These are phyloP conservation scores for Trichoderma parareesei DNA, from an alignment of 495 filamentous ascomycete species.

Conservation along the genomic window DNA sequence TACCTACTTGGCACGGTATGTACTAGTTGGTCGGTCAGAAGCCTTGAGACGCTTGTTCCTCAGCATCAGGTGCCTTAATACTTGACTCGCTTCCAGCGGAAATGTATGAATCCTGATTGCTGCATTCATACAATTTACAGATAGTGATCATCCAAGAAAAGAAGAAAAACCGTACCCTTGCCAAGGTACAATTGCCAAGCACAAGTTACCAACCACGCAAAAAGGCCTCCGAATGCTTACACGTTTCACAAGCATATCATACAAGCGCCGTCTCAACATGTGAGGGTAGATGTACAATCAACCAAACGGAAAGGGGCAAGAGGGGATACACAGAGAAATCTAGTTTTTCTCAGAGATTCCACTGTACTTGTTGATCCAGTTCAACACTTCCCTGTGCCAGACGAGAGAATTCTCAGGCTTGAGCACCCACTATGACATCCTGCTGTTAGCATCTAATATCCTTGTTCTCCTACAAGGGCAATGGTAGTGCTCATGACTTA, in stretches of 20 bases:
- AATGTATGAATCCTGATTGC: too few relatives aligned
- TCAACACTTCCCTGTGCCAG: slow-evolving; percentile 84
- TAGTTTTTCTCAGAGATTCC: slow-evolving; percentile 36
- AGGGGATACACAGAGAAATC: background rate
- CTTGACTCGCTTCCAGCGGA: too few relatives aligned
- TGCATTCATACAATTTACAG: background rate
- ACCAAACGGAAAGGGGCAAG: background rate
- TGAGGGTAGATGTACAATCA: background rate
- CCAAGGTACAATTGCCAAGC: too few relatives aligned
- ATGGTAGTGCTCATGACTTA: slow-evolving; percentile 22
- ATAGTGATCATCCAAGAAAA: too few relatives aligned
- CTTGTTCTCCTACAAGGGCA: background rate
- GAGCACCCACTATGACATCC: slow-evolving; percentile 61
- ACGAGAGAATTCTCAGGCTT: slow-evolving; percentile 85
- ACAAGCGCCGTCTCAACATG: background rate
- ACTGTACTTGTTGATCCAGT: slow-evolving; percentile 80
- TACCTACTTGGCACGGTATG: too few relatives aligned
- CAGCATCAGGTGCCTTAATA: too few relatives aligned
- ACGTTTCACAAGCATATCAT: background rate
- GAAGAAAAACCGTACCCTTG: background rate
- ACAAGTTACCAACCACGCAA: background rate
- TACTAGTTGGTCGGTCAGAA: too few relatives aligned
- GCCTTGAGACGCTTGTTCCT: too few relatives aligned
- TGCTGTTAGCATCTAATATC: slow-evolving; percentile 15
- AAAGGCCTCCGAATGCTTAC: background rate